Conservation (phyloP, 441 rosid species). For the Gossypium schwendimanii region DNA sequence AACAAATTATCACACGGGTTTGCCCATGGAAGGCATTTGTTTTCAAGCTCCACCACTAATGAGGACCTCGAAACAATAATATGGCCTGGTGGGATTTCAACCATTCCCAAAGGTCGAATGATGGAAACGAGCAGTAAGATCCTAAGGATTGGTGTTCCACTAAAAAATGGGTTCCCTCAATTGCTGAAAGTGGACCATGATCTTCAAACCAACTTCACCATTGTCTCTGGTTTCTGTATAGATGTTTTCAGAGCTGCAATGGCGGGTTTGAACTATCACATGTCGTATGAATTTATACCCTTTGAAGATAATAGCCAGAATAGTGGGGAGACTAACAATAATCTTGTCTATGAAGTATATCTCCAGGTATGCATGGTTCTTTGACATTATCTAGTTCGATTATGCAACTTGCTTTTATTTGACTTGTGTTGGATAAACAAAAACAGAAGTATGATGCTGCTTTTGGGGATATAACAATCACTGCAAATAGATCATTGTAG, state of each 20-base stretch:
- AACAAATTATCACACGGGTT: background rate
- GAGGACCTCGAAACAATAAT: background rate
- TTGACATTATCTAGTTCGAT: background rate
- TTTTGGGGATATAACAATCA: slow-evolving; percentile 42
- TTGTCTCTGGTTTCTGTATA: slow-evolving; percentile 27
- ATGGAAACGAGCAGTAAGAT: background rate
- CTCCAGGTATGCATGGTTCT: slow-evolving; percentile 15
- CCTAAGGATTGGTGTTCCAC: background rate
- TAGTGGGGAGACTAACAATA: slow-evolving; percentile 21
- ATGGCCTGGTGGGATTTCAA: slow-evolving; percentile 5
- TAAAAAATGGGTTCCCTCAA: background rate
- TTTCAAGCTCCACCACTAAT: background rate
- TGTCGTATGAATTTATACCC: slow-evolving; percentile 26
- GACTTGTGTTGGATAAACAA: background rate
- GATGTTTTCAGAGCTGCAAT: slow-evolving; percentile 33
- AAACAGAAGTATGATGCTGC: slow-evolving; percentile 32
- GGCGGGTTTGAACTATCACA: slow-evolving; percentile 10
- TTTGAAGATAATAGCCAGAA: slow-evolving; percentile 9
- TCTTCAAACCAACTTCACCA: slow-evolving; percentile 5
- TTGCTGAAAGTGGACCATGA: slow-evolving; percentile 23
- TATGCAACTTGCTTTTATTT: background rate
- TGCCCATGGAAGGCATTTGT: background rate
- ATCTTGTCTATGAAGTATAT: slow-evolving; percentile 15
- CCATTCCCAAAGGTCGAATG: background rate
- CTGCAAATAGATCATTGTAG: slow-evolving; percentile 20